Evolutionary conservation across 495 filamentous ascomycete genomes (phyloP).

Genomic region (Cercophora scortea): DNA sequence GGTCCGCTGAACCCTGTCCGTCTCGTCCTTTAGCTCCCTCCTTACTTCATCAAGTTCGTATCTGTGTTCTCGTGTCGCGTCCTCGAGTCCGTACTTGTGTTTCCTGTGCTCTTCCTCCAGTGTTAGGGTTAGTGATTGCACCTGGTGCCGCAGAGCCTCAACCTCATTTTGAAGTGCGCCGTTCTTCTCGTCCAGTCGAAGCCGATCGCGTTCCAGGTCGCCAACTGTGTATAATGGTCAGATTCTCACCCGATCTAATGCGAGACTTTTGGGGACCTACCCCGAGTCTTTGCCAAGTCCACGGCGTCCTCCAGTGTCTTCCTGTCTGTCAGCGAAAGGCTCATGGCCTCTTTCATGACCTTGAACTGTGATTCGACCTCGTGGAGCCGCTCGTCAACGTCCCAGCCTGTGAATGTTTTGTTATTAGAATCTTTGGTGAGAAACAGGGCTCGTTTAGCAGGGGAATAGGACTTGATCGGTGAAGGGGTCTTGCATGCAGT

Average conservation of each 20-base stretch:
- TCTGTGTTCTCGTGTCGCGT: constrained; percentile 25
- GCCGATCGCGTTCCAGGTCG: constrained; percentile 56
- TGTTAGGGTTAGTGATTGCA: constrained; percentile 17
- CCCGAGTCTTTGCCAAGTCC: constrained; percentile 60
- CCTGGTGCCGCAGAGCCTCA: constrained; percentile 42
- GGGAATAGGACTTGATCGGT: constrained; percentile 25
- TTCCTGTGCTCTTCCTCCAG: constrained; percentile 23
- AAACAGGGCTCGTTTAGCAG: constrained; percentile 38
- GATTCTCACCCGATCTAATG: no score
- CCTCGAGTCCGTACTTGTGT: constrained; percentile 33
- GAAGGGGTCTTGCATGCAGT: constrained; percentile 11
- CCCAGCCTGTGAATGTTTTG: constrained; percentile 55
- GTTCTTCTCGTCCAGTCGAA: constrained; percentile 50
- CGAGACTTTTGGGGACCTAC: constrained; percentile 39
- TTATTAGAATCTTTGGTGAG: constrained; percentile 67
- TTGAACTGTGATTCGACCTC: constrained; percentile 57
- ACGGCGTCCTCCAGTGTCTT: constrained; percentile 60
- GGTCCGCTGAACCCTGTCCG: constrained; percentile 17
- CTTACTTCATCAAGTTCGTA: constrained; percentile 29
- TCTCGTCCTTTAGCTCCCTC: constrained; percentile 26
- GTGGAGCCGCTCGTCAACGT: constrained; percentile 59
- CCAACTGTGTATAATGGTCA: constrained; percentile 39
- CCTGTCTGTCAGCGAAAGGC: constrained; percentile 50
- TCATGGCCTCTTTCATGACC: constrained; percentile 54
- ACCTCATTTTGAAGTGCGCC: constrained; percentile 49